phyloP scores from a whole-genome alignment of 306 rosid species.

The Ammopiptanthus mongolicus region DNA sequence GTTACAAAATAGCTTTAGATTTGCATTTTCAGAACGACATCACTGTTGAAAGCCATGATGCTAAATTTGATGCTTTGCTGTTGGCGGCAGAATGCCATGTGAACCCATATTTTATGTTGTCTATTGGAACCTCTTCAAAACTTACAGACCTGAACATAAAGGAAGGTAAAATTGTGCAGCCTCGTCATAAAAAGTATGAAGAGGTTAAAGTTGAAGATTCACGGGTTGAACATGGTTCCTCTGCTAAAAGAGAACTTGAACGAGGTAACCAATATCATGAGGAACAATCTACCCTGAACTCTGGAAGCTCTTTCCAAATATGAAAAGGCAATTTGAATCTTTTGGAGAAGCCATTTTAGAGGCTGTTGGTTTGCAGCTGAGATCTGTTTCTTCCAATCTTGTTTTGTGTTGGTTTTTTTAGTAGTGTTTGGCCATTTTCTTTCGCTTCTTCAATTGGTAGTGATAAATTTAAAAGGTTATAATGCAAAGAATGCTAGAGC shows the following conservation, averaged over 20 bases:
- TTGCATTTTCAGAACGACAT: conserved; percentile 64
- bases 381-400: conserved; percentile 62
- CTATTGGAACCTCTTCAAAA: conserved; percentile 45
- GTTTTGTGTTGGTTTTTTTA: conserved; percentile 84
- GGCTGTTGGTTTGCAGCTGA: conserved; percentile 87
- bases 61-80: conserved; percentile 84
- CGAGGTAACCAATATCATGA: conserved; percentile 26
- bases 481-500: conserved; percentile 83
- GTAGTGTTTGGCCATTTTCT: conserved; percentile 75
- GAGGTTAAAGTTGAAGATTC: conserved; percentile 42
- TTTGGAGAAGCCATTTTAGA: conserved; percentile 85
- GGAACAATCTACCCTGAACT: conserved; percentile 76
- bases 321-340: conserved; percentile 65
- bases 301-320: conserved; percentile 67
- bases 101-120: conserved; percentile 76
- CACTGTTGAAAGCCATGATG: conserved; percentile 79
- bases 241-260: conserved; percentile 37
- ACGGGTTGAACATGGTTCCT: conserved; percentile 22
- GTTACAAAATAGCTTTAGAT: too few species aligned
- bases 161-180: conserved; percentile 30
- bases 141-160: conserved; percentile 31
- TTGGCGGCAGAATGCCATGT: conserved; percentile 93
- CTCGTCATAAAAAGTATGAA: conserved; percentile 37
- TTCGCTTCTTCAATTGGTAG: conserved; percentile 34
- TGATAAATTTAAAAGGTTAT: conserved; percentile 58